Evolutionary conservation across 192 early-diverging fungal genomes (phyloP).

Genomic region (Gryganskiella cystojenkinii): DNA sequence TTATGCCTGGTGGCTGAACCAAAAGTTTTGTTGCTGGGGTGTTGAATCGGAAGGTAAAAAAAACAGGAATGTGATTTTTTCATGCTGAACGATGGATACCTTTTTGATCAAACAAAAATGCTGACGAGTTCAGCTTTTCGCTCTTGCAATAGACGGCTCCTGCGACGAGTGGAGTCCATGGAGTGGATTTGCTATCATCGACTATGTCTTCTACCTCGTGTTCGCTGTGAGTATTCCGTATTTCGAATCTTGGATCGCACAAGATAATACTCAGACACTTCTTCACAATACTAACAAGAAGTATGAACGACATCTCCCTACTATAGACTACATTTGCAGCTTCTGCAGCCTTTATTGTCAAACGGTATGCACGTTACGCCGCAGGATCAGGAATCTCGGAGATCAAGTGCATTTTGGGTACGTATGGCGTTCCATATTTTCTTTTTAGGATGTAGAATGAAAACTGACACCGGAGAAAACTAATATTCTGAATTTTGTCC

Average conservation of each 20-base stretch:
- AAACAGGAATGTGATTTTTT: neutral
- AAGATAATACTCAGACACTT: neutral
- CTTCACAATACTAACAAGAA: neutral
- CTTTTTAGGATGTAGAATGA: too few relatives aligned
- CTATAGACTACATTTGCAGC: slow-evolving; percentile 74
- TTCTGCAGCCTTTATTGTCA: slow-evolving; percentile 79
- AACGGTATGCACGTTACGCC: slow-evolving; percentile 84
- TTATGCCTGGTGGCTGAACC: slow-evolving; percentile 88
- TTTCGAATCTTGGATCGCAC: neutral
- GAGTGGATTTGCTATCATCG: slow-evolving; percentile 66
- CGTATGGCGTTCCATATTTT: neutral
- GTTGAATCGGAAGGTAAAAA: slow-evolving; percentile 65
- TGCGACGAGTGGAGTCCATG: slow-evolving; percentile 83
- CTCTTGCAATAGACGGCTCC: slow-evolving; percentile 63
- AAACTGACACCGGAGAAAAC: too few relatives aligned
- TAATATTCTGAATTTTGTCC: neutral
- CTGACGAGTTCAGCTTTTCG: neutral
- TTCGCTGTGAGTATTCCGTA: slow-evolving; percentile 62
- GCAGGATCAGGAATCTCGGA: slow-evolving; percentile 96
- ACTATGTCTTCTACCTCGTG: slow-evolving; percentile 83
- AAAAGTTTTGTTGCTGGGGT: slow-evolving; percentile 94
- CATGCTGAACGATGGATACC: neutral
- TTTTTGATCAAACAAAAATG: neutral
- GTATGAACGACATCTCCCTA: neutral
- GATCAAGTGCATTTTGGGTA: slow-evolving; percentile 85